These are phyloP conservation scores for Potentilla sterilis DNA, from an alignment of 306 rosid species.

Conservation along the genomic window DNA sequence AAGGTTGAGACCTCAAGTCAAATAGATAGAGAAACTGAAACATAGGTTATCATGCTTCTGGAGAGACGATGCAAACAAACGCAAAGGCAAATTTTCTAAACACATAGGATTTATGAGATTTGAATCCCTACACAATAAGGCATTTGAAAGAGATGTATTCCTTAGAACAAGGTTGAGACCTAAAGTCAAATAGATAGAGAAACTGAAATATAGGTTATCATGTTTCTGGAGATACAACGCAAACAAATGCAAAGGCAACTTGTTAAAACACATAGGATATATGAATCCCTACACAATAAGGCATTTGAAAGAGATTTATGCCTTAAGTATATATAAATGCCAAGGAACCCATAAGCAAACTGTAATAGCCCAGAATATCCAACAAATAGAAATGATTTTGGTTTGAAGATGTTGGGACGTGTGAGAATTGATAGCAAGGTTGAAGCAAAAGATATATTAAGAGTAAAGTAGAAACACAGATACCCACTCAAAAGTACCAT, in stretches of 20 bases:
- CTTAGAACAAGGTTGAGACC: background rate
- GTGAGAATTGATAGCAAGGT: background rate
- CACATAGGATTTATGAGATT: no score
- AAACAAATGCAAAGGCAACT: background rate
- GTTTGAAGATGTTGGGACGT: background rate
- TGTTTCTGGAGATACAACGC: background rate
- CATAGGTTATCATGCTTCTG: no score
- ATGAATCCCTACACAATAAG: background rate
- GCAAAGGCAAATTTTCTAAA: no score
- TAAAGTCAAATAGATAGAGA: background rate
- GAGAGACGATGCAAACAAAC: no score
- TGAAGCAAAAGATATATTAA: background rate
- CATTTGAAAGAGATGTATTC: no score
- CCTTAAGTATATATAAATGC: background rate
- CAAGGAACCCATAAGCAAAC: background rate
- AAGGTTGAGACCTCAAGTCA: no score
- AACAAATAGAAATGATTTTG: background rate
- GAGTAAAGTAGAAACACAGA: background rate
- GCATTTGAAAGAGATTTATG: background rate
- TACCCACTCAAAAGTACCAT: background rate
- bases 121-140: no score
- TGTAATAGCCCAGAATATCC: background rate
- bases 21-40: no score
- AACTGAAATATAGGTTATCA: background rate
- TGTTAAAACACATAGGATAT: background rate